These are phyloP conservation scores for Xylaria sp. DNA, from an alignment of 2,329 filamentous ascomycete species.

Conservation along the genomic window DNA sequence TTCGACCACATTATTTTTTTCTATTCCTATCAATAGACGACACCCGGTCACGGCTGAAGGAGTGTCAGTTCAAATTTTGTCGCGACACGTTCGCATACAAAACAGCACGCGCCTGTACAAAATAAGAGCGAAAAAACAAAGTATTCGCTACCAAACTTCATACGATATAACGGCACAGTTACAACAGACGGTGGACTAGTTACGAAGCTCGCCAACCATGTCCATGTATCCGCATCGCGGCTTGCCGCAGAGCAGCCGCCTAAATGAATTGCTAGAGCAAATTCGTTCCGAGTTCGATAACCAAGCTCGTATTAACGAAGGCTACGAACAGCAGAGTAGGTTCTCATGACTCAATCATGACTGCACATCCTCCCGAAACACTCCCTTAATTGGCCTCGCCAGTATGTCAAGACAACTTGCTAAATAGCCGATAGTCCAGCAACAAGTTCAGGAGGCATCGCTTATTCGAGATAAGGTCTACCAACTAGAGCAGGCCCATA, in stretches of 20 bases:
- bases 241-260: conserved; percentile 74
- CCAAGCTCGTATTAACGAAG: conserved; percentile 81
- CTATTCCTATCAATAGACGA: conserved; percentile 1
- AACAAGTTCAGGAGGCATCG: conserved; percentile 94
- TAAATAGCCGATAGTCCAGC: conserved; percentile 72
- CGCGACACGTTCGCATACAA: conserved; percentile 26
- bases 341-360: conserved; percentile 45
- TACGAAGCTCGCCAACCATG: conserved; percentile 54
- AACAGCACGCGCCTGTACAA: conserved; percentile 2
- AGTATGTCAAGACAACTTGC: conserved; percentile 30
- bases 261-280: conserved; percentile 92
- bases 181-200: conserved; percentile 2
- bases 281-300: conserved; percentile 91
- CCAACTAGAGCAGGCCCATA: conserved; percentile 88
- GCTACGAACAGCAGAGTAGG: conserved; percentile 95
- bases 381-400: neutral
- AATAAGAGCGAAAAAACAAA: conserved; percentile 2
- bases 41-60: conserved; percentile 1
- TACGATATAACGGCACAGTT: conserved; percentile 3
- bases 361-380: neutral
- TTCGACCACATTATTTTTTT: neutral
- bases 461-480: conserved; percentile 94
- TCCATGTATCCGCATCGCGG: conserved; percentile 93
- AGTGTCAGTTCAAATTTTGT: conserved; percentile 19
- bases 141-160: neutral